phyloP scores from a whole-genome alignment of 495 filamentous ascomycete species.

The Penicillium bialowiezense region DNA sequence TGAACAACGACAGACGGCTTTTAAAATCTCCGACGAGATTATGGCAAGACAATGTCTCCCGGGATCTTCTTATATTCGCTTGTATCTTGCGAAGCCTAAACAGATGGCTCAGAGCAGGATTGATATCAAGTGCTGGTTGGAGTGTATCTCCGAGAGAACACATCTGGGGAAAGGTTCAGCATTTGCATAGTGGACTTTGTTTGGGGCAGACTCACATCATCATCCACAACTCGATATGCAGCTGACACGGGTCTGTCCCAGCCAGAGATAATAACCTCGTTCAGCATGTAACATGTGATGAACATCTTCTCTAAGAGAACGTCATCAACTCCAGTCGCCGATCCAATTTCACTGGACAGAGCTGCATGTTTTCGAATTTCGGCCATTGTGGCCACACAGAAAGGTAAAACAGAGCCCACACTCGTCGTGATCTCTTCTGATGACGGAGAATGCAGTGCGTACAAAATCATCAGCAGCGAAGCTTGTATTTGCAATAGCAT shows the following conservation, averaged over 20 bases:
- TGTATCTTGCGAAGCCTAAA: conserved; percentile 34
- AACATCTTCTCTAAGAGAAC: conserved; percentile 29
- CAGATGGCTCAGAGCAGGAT: conserved; percentile 25
- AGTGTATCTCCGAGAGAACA: conserved; percentile 26
- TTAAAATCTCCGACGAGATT: conserved; percentile 12
- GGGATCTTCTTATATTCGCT: conserved; percentile 27
- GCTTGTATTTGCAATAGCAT: conserved; percentile 33
- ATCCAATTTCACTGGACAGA: conserved; percentile 7
- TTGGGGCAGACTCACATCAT: conserved; percentile 23
- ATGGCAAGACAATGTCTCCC: conserved; percentile 12
- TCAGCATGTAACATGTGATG: conserved; percentile 36
- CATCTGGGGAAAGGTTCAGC: conserved; percentile 17
- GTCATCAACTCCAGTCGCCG: conserved; percentile 12
- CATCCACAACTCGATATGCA: conserved; percentile 27
- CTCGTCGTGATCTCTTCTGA: conserved; percentile 29
- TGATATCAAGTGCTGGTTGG: conserved; percentile 18
- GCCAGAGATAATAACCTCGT: conserved; percentile 31
- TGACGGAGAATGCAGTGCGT: conserved; percentile 33
- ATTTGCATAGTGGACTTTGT: neutral
- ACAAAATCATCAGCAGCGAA: conserved; percentile 32
- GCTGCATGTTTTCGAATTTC: conserved; percentile 24
- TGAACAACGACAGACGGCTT: conserved; percentile 18
- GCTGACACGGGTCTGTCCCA: conserved; percentile 32
- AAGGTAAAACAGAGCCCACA: conserved; percentile 32
- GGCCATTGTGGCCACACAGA: conserved; percentile 30